Base-by-base conservation (phyloP, 179 eudicot genomes). In the Spergularia azorica region DNA sequence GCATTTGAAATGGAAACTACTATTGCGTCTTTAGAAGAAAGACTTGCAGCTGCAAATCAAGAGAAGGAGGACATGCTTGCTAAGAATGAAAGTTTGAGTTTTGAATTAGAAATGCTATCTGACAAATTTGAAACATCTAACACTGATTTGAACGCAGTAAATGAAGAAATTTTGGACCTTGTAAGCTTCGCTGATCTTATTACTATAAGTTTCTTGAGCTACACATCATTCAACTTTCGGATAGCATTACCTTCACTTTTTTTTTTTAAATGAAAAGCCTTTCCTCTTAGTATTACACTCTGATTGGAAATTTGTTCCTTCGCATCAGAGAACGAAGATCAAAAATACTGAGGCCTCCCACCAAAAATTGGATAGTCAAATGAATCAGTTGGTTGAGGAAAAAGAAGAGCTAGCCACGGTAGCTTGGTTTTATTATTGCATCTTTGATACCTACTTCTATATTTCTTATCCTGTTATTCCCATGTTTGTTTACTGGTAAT, bases 1-100 rank as follows among this genome's bases (percentile, higher is more conserved):
- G 97, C 94, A 64, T 93, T 94, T 82, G 98, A 95, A 83, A 94
- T 94, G 98, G 99, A 95, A 83, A 71, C 91, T 64, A 89, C 95
- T 63, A 95, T 95, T 80, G 95, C 89, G 81, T 89, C 98, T 76
- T 75, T 95, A 66, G 97, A 90, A 84, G 97, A 88, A 60, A 86
- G 89, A 78, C 89, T 93, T 76, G 88, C 89, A 64, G 74, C 83
- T 41, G 88, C 88, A 73, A 80, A 85, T 80, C 92, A 72, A 67
- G 97, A 91, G 83, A 94, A 88, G 78, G 88, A 87, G 74, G 81
- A 82, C 63, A 70, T 87, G 32, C 56, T 69, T 76, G 84, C 87
- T 77, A 90, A 86, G 76, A 82, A 81, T 82, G 94, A 84, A 79
- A 77, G 82, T 80, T 85, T 91, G 89, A 84, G 83, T 77, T 82